Evolutionary conservation across 1,284 basidiomycete genomes (phyloP), one percentile per base, ranked within the genome.

Genomic region (Ganoderma sinense): DNA sequence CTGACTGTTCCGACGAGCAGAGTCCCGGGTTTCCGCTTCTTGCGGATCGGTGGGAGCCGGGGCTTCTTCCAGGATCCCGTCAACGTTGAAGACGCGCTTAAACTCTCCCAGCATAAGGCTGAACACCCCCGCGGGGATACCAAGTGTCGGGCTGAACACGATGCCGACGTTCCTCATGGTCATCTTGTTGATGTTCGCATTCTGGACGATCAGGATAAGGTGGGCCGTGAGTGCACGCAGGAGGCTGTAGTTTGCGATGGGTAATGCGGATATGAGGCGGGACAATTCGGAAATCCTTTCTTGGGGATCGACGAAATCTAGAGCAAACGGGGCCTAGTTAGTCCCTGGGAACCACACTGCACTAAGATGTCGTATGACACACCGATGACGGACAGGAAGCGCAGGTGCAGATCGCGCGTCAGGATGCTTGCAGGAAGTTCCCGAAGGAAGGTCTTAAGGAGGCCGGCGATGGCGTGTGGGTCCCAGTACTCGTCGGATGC

Each of bases 161-260:
- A 99, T 99, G 26, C 97, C 97, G 36, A 99, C 96, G 79, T 99
- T 99, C 43, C 97, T 91, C 89, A 99, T 93, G 58, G 94, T 98
- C 98, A 99, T 99, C 87, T 98, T 99, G 89, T 99, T 99, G 70
- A 93, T 85, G 58, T 89, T 80, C 20, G 95, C 89, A 79, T 98
- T 96, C 80, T 96, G 92, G 60, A 98, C 96, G 76, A 99, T 95
- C 67, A 97, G 88, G 77, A 98, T 98, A 68, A 99, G 86, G 81
- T 99, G 97, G n/a, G 96, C 94, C 14, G 95, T 97, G 65, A 99
- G 86, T 8, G 96, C 96, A 26, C 97, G 92, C 64, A 99, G 88
- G 36, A 99, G 86, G 70, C 94, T 95, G 81, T 99, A 99, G 82
- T 99, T 99, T 74, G 94, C 91, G 33, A 97, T 84, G 1, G 97